Conservation (phyloP, 495 filamentous ascomycete genomes). For the Neohortaea acidophila region DNA sequence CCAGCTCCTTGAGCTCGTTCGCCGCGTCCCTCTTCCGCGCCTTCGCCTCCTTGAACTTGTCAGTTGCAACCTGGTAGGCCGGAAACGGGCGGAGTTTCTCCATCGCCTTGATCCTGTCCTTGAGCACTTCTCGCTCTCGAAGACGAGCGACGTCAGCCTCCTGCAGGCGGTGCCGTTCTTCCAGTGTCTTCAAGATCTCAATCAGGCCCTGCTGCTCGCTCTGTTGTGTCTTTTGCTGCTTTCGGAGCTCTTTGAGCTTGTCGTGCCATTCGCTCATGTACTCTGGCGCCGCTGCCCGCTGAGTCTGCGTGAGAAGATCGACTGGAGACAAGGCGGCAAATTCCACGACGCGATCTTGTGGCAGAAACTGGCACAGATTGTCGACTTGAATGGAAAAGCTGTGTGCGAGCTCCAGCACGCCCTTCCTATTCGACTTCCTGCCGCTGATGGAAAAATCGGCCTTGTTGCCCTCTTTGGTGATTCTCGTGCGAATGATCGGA, state of each 20-base stretch:
- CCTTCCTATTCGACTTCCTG: constrained; percentile 37
- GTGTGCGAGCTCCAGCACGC: constrained; percentile 48
- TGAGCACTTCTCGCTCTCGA: constrained; percentile 53
- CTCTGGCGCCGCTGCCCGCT: constrained; percentile 67
- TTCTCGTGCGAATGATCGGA: constrained; percentile 55
- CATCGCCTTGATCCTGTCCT: constrained; percentile 49
- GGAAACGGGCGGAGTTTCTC: constrained; percentile 50
- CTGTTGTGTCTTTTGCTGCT: constrained; percentile 51
- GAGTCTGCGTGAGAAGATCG: constrained; percentile 74
- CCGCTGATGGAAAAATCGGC: constrained; percentile 58
- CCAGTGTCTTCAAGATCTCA: constrained; percentile 47
- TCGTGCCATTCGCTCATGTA: constrained; percentile 70
- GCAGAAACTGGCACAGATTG: constrained; percentile 94
- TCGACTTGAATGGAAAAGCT: constrained; percentile 81
- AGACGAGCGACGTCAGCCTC: constrained; percentile 73
- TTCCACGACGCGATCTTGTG: constrained; percentile 89
- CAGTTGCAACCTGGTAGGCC: constrained; percentile 36
- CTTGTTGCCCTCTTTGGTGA: constrained; percentile 68
- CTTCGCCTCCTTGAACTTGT: constrained; percentile 31
- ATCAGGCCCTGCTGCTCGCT: constrained; percentile 40
- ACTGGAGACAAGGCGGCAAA: constrained; percentile 74
- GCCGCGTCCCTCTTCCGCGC: constrained; percentile 25
- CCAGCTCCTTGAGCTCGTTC: constrained; percentile 27
- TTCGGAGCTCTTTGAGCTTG: constrained; percentile 52
- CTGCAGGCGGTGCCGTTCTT: constrained; percentile 60